Evolutionary conservation across 2,329 filamentous ascomycete genomes (phyloP), one percentile per base, ranked within the genome.

Genomic region (Rugonectria rugulosa): DNA sequence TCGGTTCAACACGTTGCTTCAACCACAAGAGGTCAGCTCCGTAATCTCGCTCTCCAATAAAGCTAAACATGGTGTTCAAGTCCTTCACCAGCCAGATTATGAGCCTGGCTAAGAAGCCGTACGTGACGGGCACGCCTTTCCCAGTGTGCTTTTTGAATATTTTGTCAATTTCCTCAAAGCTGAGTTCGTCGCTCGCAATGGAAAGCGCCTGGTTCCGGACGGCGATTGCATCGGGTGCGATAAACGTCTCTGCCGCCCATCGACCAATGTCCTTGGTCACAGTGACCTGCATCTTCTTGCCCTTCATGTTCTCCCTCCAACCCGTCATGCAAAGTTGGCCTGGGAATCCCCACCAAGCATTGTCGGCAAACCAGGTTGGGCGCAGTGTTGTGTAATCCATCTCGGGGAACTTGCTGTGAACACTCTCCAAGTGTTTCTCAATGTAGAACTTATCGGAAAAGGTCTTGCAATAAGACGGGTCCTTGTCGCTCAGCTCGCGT

Each of bases 381-480:
- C 70, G 61, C 12, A 72, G 45, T 21, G 71, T 70, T 0, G 66
- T 67, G 32, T 68, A 68, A 6, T 58, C 59, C 68, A 71, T 71
- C 17, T 24, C 26, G 5, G 5, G 6, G 11, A 10, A 3, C 19
- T 24, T n/a, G 47, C 54, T 24, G 26, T 63, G 29, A 36, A 71
- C 73, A 11, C 77, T 75, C 14, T 80, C 71, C 9, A 88, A 75
- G 57, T 88, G 77, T 54, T 81, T 70, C 67, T 88, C 86, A 59
- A 88, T 83, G 29, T 80, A 70, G 62, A 83, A 79, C 68, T 89
- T 89, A 63, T 73, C 73, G 23, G 77, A 66, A n/a, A 66, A 66
- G 0, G 63, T 66, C 61, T 66, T 66, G 62, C 64, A 57, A 29
- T 67, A 65, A 1, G 65, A 68, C 10, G 65, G 61, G 20, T 67